phyloP scores from a whole-genome alignment of 352 stramenopile genomes.

The Phytophthora ramorum region DNA sequence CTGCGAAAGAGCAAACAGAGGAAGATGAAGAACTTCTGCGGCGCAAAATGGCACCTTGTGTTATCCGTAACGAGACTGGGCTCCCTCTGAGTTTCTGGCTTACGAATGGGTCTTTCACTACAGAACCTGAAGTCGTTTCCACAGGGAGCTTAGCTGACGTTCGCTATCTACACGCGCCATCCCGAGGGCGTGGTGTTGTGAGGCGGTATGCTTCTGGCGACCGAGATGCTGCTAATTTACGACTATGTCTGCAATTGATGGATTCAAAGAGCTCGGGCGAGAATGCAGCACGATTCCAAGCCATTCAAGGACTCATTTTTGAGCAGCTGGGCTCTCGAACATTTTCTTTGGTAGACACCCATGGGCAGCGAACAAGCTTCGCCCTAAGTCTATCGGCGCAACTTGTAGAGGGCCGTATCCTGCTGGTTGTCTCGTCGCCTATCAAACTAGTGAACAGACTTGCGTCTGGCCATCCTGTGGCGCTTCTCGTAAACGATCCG shows the following conservation, averaged over 20 bases:
- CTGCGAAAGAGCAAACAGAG: conserved; percentile 9
- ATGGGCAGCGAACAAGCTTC: conserved; percentile 60
- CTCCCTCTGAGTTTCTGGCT: conserved; percentile 77
- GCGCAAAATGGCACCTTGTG: conserved; percentile 68
- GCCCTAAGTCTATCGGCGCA: conserved; percentile 69
- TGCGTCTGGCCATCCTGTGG: conserved; percentile 60
- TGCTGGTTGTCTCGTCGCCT: conserved; percentile 81
- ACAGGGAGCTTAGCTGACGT: conserved; percentile 62
- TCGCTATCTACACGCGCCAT: conserved; percentile 69
- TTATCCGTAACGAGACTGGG: conserved; percentile 83
- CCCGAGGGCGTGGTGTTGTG: conserved; percentile 69
- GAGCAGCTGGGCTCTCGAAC: conserved; percentile 75
- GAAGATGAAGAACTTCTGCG: conserved; percentile 36
- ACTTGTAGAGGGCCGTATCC: conserved; percentile 79
- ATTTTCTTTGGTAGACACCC: conserved; percentile 65
- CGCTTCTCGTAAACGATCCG: conserved; percentile 84
- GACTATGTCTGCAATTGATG: conserved; percentile 67
- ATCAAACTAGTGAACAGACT: conserved; percentile 79
- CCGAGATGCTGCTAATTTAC: conserved; percentile 57
- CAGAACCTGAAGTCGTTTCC: conserved; percentile 41
- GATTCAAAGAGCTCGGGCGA: conserved; percentile 36
- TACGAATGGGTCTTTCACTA: conserved; percentile 53
- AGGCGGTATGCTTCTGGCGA: conserved; percentile 74
- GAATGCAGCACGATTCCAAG: conserved; percentile 48
- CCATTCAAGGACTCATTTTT: conserved; percentile 84